A percentile compares a stretch with the other conserved stretches of the same genome.
Evolutionary conservation across 345 rosid species (phyloP).

Genomic region (Theobroma cacao): DNA sequence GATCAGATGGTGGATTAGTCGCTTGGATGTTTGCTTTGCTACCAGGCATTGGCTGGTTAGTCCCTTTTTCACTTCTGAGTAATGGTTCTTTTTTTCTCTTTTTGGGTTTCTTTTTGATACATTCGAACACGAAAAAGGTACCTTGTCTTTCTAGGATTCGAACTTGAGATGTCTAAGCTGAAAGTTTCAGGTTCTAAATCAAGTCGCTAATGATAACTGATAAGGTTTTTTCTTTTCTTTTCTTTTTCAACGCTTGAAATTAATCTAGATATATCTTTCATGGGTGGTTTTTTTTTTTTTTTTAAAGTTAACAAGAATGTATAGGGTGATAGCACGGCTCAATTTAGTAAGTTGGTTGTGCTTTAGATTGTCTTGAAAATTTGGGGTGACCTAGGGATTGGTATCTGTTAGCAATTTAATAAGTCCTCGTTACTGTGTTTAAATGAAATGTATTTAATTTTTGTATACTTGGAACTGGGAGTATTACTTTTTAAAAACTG

Average conservation of each 20-base stretch:
- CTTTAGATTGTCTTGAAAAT: constrained; percentile 1
- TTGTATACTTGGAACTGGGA: not conserved
- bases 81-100: not conserved
- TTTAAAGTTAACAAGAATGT: not conserved
- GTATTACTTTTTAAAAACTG: not conserved
- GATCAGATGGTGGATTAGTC: constrained; percentile 91
- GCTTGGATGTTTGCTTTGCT: constrained; percentile 83
- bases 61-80: not conserved
- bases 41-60: constrained; percentile 96
- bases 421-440: not conserved
- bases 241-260: too few species aligned
- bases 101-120: not conserved
- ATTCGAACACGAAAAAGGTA: too few species aligned
- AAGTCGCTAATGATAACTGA: too few species aligned
- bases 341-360: not conserved
- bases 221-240: too few species aligned
- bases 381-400: not conserved
- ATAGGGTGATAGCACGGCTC: not conserved
- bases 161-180: too few species aligned
- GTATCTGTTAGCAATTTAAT: not conserved
- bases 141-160: not conserved
- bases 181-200: too few species aligned
- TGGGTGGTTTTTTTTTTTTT: not conserved
- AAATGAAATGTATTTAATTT: not conserved
- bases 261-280: not conserved